These are phyloP conservation scores for Clohesyomyces aquaticus DNA, from an alignment of 495 filamentous ascomycete species.

Conservation along the genomic window DNA sequence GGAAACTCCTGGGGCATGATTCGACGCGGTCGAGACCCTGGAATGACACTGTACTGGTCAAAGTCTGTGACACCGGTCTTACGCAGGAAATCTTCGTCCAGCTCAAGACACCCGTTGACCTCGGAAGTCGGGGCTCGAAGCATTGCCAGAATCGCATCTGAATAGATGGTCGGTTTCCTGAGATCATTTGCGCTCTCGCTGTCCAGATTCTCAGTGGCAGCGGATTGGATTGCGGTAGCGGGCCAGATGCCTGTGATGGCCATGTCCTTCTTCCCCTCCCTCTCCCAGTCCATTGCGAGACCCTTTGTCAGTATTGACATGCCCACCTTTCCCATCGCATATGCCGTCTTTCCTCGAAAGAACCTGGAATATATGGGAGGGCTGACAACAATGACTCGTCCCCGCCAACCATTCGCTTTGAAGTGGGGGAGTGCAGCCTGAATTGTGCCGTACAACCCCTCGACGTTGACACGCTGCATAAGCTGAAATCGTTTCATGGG, in stretches of 20 bases:
- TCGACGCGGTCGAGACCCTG: constrained; percentile 65
- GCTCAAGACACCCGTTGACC: constrained; percentile 72
- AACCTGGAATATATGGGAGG: constrained; percentile 86
- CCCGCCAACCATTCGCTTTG: constrained; percentile 57
- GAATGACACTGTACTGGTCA: constrained; percentile 69
- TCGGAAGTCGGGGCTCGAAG: constrained; percentile 60
- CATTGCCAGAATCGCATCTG: constrained; percentile 78
- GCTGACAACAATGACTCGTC: constrained; percentile 75
- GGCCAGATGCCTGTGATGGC: constrained; percentile 85
- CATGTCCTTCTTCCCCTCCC: constrained; percentile 68
- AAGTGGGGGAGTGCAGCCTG: constrained; percentile 69
- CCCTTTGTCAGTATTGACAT: constrained; percentile 85
- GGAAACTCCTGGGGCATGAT: constrained; percentile 81
- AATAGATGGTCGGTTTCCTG: constrained; percentile 74
- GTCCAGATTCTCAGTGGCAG: constrained; percentile 62
- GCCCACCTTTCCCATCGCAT: constrained; percentile 83
- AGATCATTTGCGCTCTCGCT: constrained; percentile 57
- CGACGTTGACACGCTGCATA: constrained; percentile 80
- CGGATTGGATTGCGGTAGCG: constrained; percentile 69
- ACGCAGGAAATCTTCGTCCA: constrained; percentile 84
- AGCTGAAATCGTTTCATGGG: constrained; percentile 79
- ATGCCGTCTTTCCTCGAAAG: constrained; percentile 83
- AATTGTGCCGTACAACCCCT: constrained; percentile 71
- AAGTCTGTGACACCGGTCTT: constrained; percentile 71
- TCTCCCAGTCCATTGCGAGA: constrained; percentile 78